These are phyloP conservation scores for Phytophthora quininea DNA, from an alignment of 352 stramenopile genomes.

Conservation along the genomic window DNA sequence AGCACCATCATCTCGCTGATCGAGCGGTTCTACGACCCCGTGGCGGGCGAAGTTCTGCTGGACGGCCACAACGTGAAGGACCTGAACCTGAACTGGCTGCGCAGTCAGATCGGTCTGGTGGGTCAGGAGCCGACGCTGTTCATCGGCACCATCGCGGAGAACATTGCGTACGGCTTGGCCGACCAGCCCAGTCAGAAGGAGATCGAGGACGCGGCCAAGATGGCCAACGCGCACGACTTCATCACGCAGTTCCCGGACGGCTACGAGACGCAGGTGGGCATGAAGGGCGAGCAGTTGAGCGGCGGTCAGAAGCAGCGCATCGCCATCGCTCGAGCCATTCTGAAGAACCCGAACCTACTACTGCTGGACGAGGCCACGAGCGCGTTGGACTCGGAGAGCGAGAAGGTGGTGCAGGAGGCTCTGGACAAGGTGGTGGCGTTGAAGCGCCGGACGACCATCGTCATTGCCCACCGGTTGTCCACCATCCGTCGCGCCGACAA, in stretches of 20 bases:
- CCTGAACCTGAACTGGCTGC: slow-evolving; percentile 67
- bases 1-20: slow-evolving; percentile 52
- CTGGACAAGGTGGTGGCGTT: slow-evolving; percentile 39
- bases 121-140: slow-evolving; percentile 61
- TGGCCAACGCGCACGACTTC: slow-evolving; percentile 79
- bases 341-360: slow-evolving; percentile 50
- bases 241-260: slow-evolving; percentile 46
- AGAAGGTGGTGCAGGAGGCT: slow-evolving; percentile 46
- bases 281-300: slow-evolving; percentile 38
- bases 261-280: slow-evolving; percentile 49
- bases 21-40: slow-evolving; percentile 73
- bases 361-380: slow-evolving; percentile 61
- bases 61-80: slow-evolving; percentile 74
- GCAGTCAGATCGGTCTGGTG: slow-evolving; percentile 58
- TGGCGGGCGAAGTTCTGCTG: slow-evolving; percentile 60
- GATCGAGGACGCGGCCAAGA: slow-evolving; percentile 82
- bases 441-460: slow-evolving; percentile 22
- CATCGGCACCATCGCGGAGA: slow-evolving; percentile 60
- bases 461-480: slow-evolving; percentile 39
- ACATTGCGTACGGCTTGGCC: slow-evolving; percentile 51
- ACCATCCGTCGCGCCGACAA: slow-evolving; percentile 87
- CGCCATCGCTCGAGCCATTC: slow-evolving; percentile 43
- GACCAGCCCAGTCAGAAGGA: slow-evolving; percentile 48
- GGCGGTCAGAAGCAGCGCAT: slow-evolving; percentile 54
- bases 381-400: slow-evolving; percentile 46